Evolutionary conservation across 2,329 filamentous ascomycete species (phyloP), one percentile per base, ranked within the genome.

Genomic region (Trichoderma koningiopsis): DNA sequence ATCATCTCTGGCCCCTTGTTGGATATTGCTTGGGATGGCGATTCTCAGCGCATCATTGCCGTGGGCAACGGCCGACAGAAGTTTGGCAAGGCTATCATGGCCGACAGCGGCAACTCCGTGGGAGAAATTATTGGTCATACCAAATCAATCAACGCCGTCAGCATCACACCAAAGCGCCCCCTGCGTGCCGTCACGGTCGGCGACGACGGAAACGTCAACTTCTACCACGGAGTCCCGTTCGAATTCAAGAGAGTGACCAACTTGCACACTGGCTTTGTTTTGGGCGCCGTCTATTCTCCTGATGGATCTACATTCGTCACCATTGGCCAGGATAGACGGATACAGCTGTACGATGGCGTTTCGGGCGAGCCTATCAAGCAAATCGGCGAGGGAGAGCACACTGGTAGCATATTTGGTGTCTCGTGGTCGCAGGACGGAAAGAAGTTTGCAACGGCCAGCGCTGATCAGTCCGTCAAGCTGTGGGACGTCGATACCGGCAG

Each of bases 321-420:
- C 64, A 95, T 97, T 2, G 95, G 96, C 47, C 93, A 92, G n/a
- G 96, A 99, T 80, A 90, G 90, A 78, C 89, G 88, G 77, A 97
- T 99, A 73, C 96, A 96, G 85, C 84, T 99, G 11, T 99, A 97
- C 78, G 94, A 99, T 78, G 96, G 95, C 71, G 97, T 97, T 86
- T 97, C 94, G 19, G 96, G 96, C 35, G 94, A 97, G 77, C 86
- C 91, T 0, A 92, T 89, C 56, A 87, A 84, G 70, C 86, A 92
- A 74, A 91, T 99, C 74, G 92, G 91, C 11, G 91, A 95, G 73
- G 90, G 89, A n/a, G 90, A 89, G 73, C 96, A 99, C 79, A 95
- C 90, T 6, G 96, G 96, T 59, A 97, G 93, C 78, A 96, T 99
- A 70, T 97, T 97, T 77, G 91, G 91, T 27, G 89, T 98, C 5